A percentile compares a stretch with the other conserved stretches of the same genome.
These are phyloP conservation scores for Pseudevernia furfuracea DNA, from an alignment of 495 filamentous ascomycete genomes.

Conservation along the genomic window DNA sequence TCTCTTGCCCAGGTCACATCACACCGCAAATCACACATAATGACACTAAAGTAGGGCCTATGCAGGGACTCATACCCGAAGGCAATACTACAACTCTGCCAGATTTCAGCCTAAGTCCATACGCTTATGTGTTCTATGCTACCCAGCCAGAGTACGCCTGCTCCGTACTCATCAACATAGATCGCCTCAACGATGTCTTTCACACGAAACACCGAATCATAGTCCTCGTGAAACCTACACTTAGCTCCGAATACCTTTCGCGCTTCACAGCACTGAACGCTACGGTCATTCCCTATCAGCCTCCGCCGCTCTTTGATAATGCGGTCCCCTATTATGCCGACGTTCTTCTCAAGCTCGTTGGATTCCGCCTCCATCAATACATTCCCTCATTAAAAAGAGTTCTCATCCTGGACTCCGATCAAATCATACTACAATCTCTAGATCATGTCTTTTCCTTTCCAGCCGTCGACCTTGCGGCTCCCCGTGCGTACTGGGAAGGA, in stretches of 20 bases:
- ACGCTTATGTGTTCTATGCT: constrained; percentile 35
- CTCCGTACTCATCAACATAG: constrained; percentile 33
- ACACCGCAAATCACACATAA: background rate
- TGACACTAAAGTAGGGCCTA: background rate
- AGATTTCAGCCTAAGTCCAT: background rate
- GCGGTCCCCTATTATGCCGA: constrained; percentile 26
- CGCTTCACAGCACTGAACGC: constrained; percentile 13
- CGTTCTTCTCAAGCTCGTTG: constrained; percentile 32
- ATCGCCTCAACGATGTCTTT: constrained; percentile 28
- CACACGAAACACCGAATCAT: constrained; percentile 27
- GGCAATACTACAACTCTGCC: background rate
- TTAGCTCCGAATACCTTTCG: constrained; percentile 13
- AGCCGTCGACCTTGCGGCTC: constrained; percentile 31
- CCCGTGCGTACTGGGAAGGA: constrained; percentile 30
- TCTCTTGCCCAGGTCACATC: background rate
- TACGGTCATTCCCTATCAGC: constrained; percentile 26
- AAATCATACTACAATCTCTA: constrained; percentile 32
- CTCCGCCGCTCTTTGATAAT: constrained; percentile 22
- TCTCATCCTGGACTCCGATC: constrained; percentile 32
- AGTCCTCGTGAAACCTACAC: constrained; percentile 23
- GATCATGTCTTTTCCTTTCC: constrained; percentile 34
- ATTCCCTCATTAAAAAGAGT: constrained; percentile 27
- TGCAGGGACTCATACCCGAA: background rate
- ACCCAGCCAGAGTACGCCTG: constrained; percentile 31
- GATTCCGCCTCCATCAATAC: constrained; percentile 28